Conservation (phyloP, 192 early-diverging fungal genomes). For the Coemansia sp. region DNA sequence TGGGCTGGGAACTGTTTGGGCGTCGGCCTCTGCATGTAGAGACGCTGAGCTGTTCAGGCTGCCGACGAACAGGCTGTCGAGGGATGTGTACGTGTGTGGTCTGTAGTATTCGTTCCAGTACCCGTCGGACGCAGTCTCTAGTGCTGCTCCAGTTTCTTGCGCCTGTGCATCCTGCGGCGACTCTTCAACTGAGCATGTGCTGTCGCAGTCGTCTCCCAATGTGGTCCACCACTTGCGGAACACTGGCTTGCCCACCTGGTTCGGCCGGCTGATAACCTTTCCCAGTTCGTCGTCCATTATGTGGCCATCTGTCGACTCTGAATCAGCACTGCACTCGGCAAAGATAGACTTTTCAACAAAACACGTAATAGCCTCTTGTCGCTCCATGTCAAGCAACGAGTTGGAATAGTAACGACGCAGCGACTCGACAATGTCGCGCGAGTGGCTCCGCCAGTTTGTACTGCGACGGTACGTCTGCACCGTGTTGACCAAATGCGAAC, state of each 20-base stretch:
- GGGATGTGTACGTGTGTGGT: slow-evolving; percentile 72
- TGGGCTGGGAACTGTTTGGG: slow-evolving; percentile 36
- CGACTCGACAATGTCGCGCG: slow-evolving; percentile 94
- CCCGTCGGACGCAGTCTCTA: slow-evolving; percentile 39
- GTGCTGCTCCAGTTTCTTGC: background rate
- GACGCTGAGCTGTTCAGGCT: slow-evolving; percentile 81
- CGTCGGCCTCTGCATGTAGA: slow-evolving; percentile 20
- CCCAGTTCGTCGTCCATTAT: slow-evolving; percentile 4
- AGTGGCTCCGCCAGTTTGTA: slow-evolving; percentile 91
- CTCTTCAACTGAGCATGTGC: background rate
- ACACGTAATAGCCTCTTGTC: slow-evolving; percentile 92
- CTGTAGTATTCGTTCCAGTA: slow-evolving; percentile 90
- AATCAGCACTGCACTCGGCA: slow-evolving; percentile 18
- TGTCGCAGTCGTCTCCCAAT: slow-evolving; percentile 14
- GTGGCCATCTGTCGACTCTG: slow-evolving; percentile 6
- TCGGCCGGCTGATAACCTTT: slow-evolving; percentile 16
- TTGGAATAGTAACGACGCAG: slow-evolving; percentile 91
- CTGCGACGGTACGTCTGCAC: slow-evolving; percentile 97
- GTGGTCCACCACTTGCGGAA: slow-evolving; percentile 46
- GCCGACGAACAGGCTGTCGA: slow-evolving; percentile 76
- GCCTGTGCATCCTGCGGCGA: background rate
- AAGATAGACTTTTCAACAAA: slow-evolving; percentile 62
- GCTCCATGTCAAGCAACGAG: slow-evolving; percentile 93
- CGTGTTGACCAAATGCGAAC: slow-evolving; percentile 96
- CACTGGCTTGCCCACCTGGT: slow-evolving; percentile 43